Conservation (phyloP, 129 eudicot species). For the Chrysanthemum lavandulifolium region DNA sequence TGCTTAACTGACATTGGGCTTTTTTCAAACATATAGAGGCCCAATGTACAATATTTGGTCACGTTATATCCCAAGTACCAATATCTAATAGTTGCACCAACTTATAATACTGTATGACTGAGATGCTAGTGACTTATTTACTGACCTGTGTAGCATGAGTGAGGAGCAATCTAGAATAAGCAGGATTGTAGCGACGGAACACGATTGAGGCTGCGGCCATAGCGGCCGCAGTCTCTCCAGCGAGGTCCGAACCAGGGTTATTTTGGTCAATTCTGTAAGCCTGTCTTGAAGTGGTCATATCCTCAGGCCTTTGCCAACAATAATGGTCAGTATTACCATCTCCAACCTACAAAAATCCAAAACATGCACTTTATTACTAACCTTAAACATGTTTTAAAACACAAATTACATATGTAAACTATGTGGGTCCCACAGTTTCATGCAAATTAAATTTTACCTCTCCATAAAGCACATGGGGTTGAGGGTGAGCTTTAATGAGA, state of each 20-base stretch:
- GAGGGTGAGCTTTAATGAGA: conserved; percentile 72
- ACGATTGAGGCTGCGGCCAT: conserved; percentile 79
- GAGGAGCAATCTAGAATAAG: conserved; percentile 53
- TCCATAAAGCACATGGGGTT: conserved; percentile 60
- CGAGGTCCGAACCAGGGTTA: conserved; percentile 80
- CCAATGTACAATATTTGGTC: neutral
- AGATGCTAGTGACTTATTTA: neutral
- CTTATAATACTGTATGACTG: neutral
- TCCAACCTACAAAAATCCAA: conserved; percentile 56
- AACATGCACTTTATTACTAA: neutral
- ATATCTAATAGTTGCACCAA: neutral
- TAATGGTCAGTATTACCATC: conserved; percentile 77
- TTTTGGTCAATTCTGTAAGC: conserved; percentile 62
- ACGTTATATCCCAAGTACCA: neutral
- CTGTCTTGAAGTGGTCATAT: conserved; percentile 78
- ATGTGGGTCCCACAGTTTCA: conserved; percentile 3
- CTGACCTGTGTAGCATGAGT: conserved; percentile 67
- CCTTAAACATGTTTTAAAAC: neutral
- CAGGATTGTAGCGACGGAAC: conserved; percentile 59
- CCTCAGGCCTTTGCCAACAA: conserved; percentile 94
- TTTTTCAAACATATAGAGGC: neutral
- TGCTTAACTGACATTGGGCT: neutral
- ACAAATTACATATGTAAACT: no score
- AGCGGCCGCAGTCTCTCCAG: conserved; percentile 89
- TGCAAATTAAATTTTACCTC: conserved; percentile 41